phyloP scores from a whole-genome alignment of 345 rosid genomes.

The Syzygium oleosum region DNA sequence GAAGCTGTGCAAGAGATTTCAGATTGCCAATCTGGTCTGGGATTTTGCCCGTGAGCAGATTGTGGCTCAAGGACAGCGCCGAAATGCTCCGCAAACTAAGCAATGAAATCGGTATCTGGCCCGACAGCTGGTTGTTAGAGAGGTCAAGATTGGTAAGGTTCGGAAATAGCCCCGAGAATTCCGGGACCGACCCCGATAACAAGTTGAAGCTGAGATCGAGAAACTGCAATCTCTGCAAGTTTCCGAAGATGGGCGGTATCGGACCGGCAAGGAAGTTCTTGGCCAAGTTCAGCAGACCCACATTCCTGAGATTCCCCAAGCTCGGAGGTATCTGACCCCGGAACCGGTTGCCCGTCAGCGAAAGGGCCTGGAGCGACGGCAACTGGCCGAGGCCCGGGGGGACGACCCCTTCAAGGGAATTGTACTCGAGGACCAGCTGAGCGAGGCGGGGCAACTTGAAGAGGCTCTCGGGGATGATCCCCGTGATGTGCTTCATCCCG shows the following conservation, averaged over 20 bases:
- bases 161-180: slow-evolving; percentile 32
- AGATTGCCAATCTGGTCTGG: slow-evolving; percentile 54
- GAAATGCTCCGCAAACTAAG: slow-evolving; percentile 43
- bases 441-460: slow-evolving; percentile 36
- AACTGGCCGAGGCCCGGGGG: slow-evolving; percentile 54
- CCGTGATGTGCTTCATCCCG: slow-evolving; percentile 70
- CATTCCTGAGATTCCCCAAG: slow-evolving; percentile 46
- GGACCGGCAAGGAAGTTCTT: slow-evolving; percentile 68
- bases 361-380: slow-evolving; percentile 39
- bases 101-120: slow-evolving; percentile 51
- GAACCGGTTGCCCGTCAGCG: slow-evolving; percentile 59
- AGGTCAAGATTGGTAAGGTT: slow-evolving; percentile 53
- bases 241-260: slow-evolving; percentile 47
- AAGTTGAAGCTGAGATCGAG: slow-evolving; percentile 74
- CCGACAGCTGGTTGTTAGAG: slow-evolving; percentile 60
- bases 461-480: slow-evolving; percentile 63
- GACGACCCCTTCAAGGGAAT: slow-evolving; percentile 60
- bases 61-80: slow-evolving; percentile 50
- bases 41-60: slow-evolving; percentile 55
- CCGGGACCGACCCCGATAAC: slow-evolving; percentile 62
- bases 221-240: slow-evolving; percentile 39
- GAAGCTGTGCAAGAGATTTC: slow-evolving; percentile 62
- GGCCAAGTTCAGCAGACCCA: slow-evolving; percentile 28
- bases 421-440: slow-evolving; percentile 61
- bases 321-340: slow-evolving; percentile 58